Evolutionary conservation across 176 grass and related monocot species (phyloP), one percentile per base, ranked within the genome.

Genomic region (Carex scoparia): DNA sequence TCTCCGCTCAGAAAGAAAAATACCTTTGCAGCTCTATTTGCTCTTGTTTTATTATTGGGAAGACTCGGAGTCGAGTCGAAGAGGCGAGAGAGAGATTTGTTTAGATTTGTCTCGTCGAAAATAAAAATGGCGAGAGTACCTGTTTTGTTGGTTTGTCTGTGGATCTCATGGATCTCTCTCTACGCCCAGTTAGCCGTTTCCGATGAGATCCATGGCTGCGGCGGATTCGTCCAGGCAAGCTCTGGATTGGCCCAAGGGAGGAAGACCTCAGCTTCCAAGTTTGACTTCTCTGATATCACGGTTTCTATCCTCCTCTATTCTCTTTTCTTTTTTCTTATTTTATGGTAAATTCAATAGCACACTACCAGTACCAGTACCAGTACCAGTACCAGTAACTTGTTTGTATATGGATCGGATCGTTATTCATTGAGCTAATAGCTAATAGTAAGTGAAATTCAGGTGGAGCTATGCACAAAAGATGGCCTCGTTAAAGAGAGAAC

Each of bases 401-500:
- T 51, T 51, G 9, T 10, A 11, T 51, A 51, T 51, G 48, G 48
- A 51, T 51, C 48, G 48, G 48, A 40, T 40, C 38, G 38, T 4
- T 37, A 37, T 37, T 37, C 35, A 3, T 37, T 37, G 35, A 37
- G 35, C 4, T 4, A 37, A 37, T 40, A 51, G 48, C 48, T 51
- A 51, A 51, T 51, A 51, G 9, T 51, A 51, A 51, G 48, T 51
- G 48, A 51, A 51, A 51, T 51, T 87, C 78, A 97, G 94, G 94
- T 99, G 81, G 96, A 99, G 79, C 87, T 99, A n/a, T 99, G 96
- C 68, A 99, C 93, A 2, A 8, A 81, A 37, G 96, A 95, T 76
- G 96, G 93, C 15, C 91, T 99, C 68, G 91, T 99, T 14, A 99
- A 99, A 61, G 96, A 99, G 85, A 92, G 90, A 84, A 90, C 96